A percentile compares a stretch with the other conserved stretches of the same genome.
Conservation (phyloP, 2,329 filamentous ascomycete genomes). For the Remersonia thermophila region DNA sequence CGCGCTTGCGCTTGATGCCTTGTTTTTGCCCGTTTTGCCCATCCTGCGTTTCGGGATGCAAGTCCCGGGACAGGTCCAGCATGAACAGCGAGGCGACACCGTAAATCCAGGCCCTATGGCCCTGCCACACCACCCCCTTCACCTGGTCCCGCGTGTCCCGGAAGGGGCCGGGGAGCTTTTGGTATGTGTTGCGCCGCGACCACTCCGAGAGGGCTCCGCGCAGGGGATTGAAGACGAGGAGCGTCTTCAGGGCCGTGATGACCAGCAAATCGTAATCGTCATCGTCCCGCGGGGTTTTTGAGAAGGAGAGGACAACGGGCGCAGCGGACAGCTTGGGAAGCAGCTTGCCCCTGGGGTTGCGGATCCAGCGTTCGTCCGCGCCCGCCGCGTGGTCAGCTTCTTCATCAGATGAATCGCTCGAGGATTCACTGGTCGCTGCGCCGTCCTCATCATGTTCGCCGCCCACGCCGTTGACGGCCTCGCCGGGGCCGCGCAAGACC, state of each 20-base stretch:
- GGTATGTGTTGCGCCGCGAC: slow-evolving; percentile 72
- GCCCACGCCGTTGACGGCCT: slow-evolving; percentile 22
- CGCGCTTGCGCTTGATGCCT: slow-evolving; percentile 43
- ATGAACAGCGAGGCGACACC: slow-evolving; percentile 81
- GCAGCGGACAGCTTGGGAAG: slow-evolving; percentile 55
- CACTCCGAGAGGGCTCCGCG: slow-evolving; percentile 68
- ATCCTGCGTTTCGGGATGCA: slow-evolving; percentile 31
- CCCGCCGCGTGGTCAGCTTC: slow-evolving; percentile 26
- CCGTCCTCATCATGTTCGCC: slow-evolving; percentile 25
- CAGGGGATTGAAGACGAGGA: slow-evolving; percentile 71
- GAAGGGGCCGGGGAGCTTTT: slow-evolving; percentile 62
- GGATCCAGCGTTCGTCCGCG: slow-evolving; percentile 56
- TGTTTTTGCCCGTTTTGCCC: slow-evolving; percentile 21
- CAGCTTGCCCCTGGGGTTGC: slow-evolving; percentile 57
- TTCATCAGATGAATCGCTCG: slow-evolving; percentile 17
- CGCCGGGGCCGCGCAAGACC: slow-evolving; percentile 51
- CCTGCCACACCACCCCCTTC: slow-evolving; percentile 78
- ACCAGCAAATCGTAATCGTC: slow-evolving; percentile 41
- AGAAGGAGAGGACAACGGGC: slow-evolving; percentile 57
- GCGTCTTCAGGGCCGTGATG: slow-evolving; percentile 44
- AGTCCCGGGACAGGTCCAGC: slow-evolving; percentile 70
- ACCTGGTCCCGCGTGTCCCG: slow-evolving; percentile 63
- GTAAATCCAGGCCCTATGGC: slow-evolving; percentile 72
- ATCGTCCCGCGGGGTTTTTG: slow-evolving; percentile 26
- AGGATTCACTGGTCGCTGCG: slow-evolving; percentile 12